Percentiles rank a stretch among this genome's conserved stretches.
These are phyloP conservation scores for Nicotiana knightiana DNA, from an alignment of 257 asterid species.

Conservation along the genomic window DNA sequence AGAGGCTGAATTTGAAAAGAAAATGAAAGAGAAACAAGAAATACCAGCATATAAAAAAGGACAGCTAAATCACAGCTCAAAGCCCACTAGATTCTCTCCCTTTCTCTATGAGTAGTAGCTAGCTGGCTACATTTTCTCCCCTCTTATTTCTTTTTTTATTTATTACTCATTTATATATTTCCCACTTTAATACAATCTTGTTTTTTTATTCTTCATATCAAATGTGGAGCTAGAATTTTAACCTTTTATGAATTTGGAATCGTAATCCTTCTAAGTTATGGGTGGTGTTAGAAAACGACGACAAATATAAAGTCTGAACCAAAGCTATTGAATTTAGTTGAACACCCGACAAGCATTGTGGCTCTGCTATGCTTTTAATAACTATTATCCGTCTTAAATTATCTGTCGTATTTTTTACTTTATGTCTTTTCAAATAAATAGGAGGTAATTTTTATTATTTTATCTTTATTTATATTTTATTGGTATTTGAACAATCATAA, in stretches of 20 bases:
- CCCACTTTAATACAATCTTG: background rate
- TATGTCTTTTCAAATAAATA: too few relatives aligned
- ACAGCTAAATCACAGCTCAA: slow-evolving; percentile 96
- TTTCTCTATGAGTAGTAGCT: background rate
- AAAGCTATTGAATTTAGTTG: too few relatives aligned
- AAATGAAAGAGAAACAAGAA: slow-evolving; percentile 18
- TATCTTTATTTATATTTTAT: too few relatives aligned
- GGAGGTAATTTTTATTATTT: too few relatives aligned
- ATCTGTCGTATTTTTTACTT: too few relatives aligned
- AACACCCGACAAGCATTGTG: too few relatives aligned
- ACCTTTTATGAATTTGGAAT: too few relatives aligned
- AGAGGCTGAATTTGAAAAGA: slow-evolving; percentile 14
- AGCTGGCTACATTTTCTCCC: background rate
- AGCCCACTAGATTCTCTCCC: slow-evolving; percentile 48
- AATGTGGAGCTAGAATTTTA: fast-evolving
- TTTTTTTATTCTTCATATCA: background rate
- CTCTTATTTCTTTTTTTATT: too few relatives aligned
- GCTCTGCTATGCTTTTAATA: background rate
- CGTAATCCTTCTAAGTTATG: too few relatives aligned
- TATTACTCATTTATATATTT: background rate
- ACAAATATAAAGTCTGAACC: too few relatives aligned
- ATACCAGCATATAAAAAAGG: slow-evolving; percentile 15
- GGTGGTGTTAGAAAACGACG: too few relatives aligned
- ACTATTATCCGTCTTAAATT: background rate
- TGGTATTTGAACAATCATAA: too few relatives aligned